Evolutionary conservation across 2,329 filamentous ascomycete species (phyloP), one percentile per base, ranked within the genome.

Genomic region (Lojkania enalia): DNA sequence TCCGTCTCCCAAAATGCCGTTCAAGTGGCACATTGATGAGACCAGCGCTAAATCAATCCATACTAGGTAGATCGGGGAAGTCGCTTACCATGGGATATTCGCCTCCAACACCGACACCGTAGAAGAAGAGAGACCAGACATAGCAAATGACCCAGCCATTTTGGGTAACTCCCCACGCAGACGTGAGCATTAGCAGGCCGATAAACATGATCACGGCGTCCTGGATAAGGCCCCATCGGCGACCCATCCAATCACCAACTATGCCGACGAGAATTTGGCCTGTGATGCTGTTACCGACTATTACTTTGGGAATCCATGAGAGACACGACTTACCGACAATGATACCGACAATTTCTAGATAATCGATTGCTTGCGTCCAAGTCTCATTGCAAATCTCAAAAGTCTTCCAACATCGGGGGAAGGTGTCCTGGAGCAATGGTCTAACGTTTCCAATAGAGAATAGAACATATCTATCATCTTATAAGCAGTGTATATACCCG

Each of bases 131-230:
- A 29, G 89, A 89, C 87, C 88, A 95, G 50, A 87, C 88, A 69
- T 97, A 97, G 79, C 90, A 96, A 64, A 96, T 95, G 46, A 97
- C 88, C 92, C 92, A 97, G 60, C 91, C 91, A 64, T 97, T 85
- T 39, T 95, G 79, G 25, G 82, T 89, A 21, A 87, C 73, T 51
- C 91, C 92, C 92, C 92, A 97, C 18, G 87, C 87, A 48, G 89
- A 88, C 37, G 88, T 95, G 45, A 97, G 80, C 87, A 96, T 94
- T 61, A 96, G 63, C 15, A 97, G 79, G 76, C 92, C 92, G 58
- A 96, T 61, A 57, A 96, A 89, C 92, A 97, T 97, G 77, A 97
- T 91, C 50, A 81, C 69, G 32, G 92, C 92, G 72, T 97, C 92
- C 73, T 97, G 92, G 58, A 97, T 96, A 16, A 97, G 80, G 80